A percentile compares a stretch with the other conserved stretches of the same genome.
Evolutionary conservation across 345 rosid species (phyloP).

Genomic region (Murraya paniculata): DNA sequence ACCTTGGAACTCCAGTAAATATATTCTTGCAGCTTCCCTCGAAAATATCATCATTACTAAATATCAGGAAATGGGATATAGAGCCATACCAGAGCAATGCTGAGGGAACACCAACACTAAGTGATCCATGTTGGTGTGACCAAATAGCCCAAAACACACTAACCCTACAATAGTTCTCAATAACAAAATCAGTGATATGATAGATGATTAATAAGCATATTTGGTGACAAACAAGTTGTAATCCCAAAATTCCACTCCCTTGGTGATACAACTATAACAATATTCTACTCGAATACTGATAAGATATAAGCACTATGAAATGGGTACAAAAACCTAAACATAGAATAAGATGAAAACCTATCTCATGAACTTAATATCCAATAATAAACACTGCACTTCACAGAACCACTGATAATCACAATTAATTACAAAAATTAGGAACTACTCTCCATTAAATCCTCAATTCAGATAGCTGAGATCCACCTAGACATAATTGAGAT

Average conservation of each 20-base stretch:
- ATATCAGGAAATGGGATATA: constrained; percentile 36
- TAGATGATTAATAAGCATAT: constrained; percentile 26
- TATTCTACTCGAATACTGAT: constrained; percentile 5
- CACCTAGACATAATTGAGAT: constrained; percentile 13
- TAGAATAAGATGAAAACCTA: constrained; percentile 8
- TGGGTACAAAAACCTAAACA: constrained; percentile 6
- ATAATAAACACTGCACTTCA: constrained; percentile 9
- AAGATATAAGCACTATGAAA: background rate
- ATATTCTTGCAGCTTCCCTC: constrained; percentile 23
- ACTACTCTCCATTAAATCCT: constrained; percentile 5
- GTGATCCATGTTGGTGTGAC: constrained; percentile 51
- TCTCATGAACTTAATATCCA: constrained; percentile 17
- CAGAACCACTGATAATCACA: constrained; percentile 2
- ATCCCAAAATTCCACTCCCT: constrained; percentile 26
- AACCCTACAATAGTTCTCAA: constrained; percentile 64
- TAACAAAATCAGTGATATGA: constrained; percentile 35
- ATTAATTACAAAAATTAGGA: constrained; percentile 9
- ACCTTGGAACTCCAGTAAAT: constrained; percentile 14
- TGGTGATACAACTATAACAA: background rate
- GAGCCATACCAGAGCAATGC: constrained; percentile 62
- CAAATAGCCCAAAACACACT: constrained; percentile 47
- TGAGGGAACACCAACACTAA: constrained; percentile 58
- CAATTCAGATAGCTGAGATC: background rate
- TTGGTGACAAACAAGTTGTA: constrained; percentile 17
- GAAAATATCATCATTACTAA: constrained; percentile 27